A percentile compares a stretch with the other conserved stretches of the same genome.
Evolutionary conservation across 176 grass and related monocot species (phyloP).

Genomic region (Melocanna baccifera): DNA sequence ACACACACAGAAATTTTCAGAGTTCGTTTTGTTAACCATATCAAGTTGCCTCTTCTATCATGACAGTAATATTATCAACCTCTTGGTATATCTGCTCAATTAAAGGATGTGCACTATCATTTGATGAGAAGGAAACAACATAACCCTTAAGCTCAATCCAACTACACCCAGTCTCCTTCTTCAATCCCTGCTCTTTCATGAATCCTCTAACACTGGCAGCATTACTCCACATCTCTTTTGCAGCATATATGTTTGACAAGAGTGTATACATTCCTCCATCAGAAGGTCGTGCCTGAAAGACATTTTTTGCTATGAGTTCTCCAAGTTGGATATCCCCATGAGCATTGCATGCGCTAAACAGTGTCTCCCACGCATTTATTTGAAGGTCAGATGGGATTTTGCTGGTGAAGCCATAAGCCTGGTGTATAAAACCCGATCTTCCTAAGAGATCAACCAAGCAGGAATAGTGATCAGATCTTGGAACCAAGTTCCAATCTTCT

Average conservation of each 20-base stretch:
- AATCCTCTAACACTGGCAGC: conserved; percentile 49
- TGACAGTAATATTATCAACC: conserved; percentile 52
- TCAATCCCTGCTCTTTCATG: conserved; percentile 68
- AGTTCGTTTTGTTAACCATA: conserved; percentile 3
- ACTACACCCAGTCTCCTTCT: conserved; percentile 72
- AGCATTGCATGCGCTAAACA: conserved; percentile 67
- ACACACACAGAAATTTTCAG: neutral
- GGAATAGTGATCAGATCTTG: conserved; percentile 69
- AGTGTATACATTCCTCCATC: conserved; percentile 76
- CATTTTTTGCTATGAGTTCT: conserved; percentile 52
- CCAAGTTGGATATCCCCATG: conserved; percentile 63
- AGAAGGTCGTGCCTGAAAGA: conserved; percentile 46
- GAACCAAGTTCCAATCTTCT: conserved; percentile 59
- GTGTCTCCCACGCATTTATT: conserved; percentile 68
- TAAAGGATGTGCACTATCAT: conserved; percentile 54
- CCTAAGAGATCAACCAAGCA: conserved; percentile 83
- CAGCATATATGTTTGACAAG: conserved; percentile 72
- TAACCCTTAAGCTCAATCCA: conserved; percentile 68
- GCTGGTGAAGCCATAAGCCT: conserved; percentile 58
- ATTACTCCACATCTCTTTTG: conserved; percentile 60
- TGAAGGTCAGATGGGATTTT: conserved; percentile 51
- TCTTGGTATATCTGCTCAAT: conserved; percentile 55
- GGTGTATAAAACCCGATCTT: conserved; percentile 55
- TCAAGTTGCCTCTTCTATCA: conserved; percentile 48
- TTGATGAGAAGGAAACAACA: conserved; percentile 57